These are phyloP conservation scores for Blastocystis hominis DNA, from an alignment of 352 stramenopile species.

Conservation along the genomic window DNA sequence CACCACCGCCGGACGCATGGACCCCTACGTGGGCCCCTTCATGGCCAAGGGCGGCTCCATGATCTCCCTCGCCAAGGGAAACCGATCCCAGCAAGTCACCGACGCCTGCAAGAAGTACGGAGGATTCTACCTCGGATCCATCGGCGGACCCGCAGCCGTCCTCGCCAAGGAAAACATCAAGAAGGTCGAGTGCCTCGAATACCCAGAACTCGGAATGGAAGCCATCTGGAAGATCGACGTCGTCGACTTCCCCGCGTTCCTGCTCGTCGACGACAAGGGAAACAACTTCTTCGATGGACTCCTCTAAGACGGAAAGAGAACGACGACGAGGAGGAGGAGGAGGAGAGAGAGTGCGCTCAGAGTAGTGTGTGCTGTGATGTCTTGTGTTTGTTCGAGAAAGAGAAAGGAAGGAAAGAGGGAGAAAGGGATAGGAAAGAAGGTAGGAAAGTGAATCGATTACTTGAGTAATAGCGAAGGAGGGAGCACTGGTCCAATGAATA, in stretches of 20 bases:
- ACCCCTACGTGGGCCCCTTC: conserved; percentile 76
- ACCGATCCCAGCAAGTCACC: conserved; percentile 73
- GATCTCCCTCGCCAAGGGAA: conserved; percentile 78
- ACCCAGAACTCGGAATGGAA: conserved; percentile 80
- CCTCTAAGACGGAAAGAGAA: background rate
- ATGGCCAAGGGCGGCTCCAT: conserved; percentile 73
- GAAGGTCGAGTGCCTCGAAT: conserved; percentile 77
- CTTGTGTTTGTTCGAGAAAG: background rate
- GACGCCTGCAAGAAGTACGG: conserved; percentile 78
- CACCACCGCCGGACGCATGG: conserved; percentile 77
- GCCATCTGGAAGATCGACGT: conserved; percentile 82
- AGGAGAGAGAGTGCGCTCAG: too few relatives aligned
- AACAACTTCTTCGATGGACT: conserved; percentile 72
- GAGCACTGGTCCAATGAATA: too few relatives aligned
- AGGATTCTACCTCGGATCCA: conserved; percentile 78
- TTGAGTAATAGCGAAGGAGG: too few relatives aligned
- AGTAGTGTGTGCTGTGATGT: background rate
- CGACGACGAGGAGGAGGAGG: too few relatives aligned
- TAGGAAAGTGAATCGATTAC: background rate
- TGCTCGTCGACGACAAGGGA: conserved; percentile 79
- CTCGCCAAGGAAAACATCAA: conserved; percentile 79
- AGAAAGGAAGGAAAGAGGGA: background rate
- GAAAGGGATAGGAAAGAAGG: background rate
- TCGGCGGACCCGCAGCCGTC: conserved; percentile 76
- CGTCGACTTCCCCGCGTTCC: conserved; percentile 78